These are phyloP conservation scores for Dissophora globulifera DNA, from an alignment of 192 early-diverging fungal species.

Conservation along the genomic window DNA sequence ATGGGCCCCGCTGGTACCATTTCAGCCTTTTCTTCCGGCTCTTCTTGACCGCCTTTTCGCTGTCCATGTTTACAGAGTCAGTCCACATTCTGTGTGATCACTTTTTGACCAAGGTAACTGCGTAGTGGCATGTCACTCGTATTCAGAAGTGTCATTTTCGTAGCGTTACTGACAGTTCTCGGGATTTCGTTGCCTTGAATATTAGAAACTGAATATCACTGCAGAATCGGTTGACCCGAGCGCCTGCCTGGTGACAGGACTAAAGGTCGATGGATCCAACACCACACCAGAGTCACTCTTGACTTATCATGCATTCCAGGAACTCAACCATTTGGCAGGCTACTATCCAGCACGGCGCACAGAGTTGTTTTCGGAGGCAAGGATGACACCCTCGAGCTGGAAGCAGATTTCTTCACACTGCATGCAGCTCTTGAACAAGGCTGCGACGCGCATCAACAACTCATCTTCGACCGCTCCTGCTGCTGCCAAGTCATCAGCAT, in stretches of 20 bases:
- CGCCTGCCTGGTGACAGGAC: constrained; percentile 35
- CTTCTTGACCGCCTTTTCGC: constrained; percentile 18
- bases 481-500: not conserved
- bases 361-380: constrained; percentile 33
- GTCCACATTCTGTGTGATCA: constrained; percentile 42
- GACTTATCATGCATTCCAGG: constrained; percentile 51
- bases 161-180: not conserved
- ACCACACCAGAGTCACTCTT: constrained; percentile 18
- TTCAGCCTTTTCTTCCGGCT: constrained; percentile 20
- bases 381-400: constrained; percentile 30
- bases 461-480: not conserved
- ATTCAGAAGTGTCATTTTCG: not conserved
- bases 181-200: not conserved
- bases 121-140: not conserved
- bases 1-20: constrained; percentile 49
- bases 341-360: constrained; percentile 8
- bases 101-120: constrained; percentile 28
- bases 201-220: constrained; percentile 38
- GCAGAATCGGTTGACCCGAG: constrained; percentile 35
- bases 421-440: constrained; percentile 22
- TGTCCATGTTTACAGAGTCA: constrained; percentile 31
- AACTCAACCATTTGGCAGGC: constrained; percentile 23
- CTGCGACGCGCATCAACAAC: constrained; percentile 15
- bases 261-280: constrained; percentile 33
- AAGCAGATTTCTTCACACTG: constrained; percentile 29